Evolutionary conservation across 2,329 filamentous ascomycete species (phyloP).

Genomic region (Beauveria brongniartii): DNA sequence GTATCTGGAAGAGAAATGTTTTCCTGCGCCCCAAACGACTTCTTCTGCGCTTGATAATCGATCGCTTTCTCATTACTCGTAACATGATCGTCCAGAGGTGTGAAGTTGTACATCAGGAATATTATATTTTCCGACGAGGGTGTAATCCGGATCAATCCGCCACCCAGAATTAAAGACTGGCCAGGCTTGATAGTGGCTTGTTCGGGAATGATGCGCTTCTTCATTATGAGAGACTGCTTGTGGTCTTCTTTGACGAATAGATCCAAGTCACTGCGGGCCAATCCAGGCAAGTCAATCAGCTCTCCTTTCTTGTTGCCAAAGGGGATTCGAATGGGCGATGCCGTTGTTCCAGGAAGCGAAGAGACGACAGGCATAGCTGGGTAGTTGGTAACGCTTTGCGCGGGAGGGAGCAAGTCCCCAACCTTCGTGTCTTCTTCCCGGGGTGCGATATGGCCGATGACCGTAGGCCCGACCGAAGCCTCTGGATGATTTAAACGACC

Average conservation of each 20-base stretch:
- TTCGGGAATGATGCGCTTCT: slow-evolving; percentile 61
- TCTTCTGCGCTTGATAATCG: slow-evolving; percentile 58
- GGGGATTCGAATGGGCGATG: slow-evolving; percentile 85
- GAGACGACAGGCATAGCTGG: slow-evolving; percentile 83
- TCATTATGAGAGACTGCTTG: slow-evolving; percentile 68
- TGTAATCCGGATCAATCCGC: slow-evolving; percentile 78
- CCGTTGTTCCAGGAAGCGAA: slow-evolving; percentile 83
- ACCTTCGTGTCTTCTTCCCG: slow-evolving; percentile 27
- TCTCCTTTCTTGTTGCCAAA: slow-evolving; percentile 84
- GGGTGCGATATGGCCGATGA: neutral
- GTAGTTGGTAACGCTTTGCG: slow-evolving; percentile 63
- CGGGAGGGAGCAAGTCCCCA: slow-evolving; percentile 63
- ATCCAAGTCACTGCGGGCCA: slow-evolving; percentile 67
- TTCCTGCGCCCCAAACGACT: slow-evolving; percentile 47
- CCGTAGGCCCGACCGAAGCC: neutral
- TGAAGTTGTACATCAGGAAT: slow-evolving; percentile 80
- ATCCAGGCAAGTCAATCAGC: slow-evolving; percentile 83
- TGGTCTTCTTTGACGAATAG: slow-evolving; percentile 60
- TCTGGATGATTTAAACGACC: slow-evolving; percentile 26
- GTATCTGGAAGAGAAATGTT: slow-evolving; percentile 55
- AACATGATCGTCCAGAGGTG: slow-evolving; percentile 66
- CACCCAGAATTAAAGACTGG: slow-evolving; percentile 72
- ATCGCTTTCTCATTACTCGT: slow-evolving; percentile 75
- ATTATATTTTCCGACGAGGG: slow-evolving; percentile 53
- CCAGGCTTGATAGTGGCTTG: slow-evolving; percentile 66